phyloP scores from a whole-genome alignment of 108 stramenopile genomes.

The Stephanodiscus minutulus region DNA sequence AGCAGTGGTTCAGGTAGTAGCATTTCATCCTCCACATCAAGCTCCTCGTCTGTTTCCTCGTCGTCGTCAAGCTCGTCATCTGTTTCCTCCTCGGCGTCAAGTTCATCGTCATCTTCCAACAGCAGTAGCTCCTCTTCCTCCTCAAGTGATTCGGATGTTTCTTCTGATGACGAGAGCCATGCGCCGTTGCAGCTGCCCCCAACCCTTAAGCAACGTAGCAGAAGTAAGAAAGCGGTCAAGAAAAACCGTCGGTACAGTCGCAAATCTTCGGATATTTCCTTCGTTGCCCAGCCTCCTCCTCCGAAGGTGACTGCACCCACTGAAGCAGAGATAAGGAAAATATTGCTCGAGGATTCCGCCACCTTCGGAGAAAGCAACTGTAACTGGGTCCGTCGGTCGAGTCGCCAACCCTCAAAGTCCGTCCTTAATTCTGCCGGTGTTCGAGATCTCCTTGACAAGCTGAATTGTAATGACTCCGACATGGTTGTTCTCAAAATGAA shows the following conservation, averaged over 20 bases:
- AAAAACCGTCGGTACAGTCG: slow-evolving; percentile 19
- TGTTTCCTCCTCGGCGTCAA: slow-evolving; percentile 21
- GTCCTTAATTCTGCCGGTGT: slow-evolving; percentile 65
- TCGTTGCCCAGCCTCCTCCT: slow-evolving; percentile 35
- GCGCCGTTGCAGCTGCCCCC: background rate
- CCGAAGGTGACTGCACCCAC: slow-evolving; percentile 42
- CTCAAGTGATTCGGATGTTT: slow-evolving; percentile 33
- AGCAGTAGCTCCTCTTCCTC: slow-evolving; percentile 16
- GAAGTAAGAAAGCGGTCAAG: slow-evolving; percentile 23
- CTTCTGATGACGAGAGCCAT: slow-evolving; percentile 27
- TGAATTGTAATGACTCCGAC: slow-evolving; percentile 75
- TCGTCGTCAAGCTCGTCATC: slow-evolving; percentile 24
- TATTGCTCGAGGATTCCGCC: slow-evolving; percentile 41
- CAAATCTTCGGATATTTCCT: slow-evolving; percentile 34
- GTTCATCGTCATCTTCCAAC: slow-evolving; percentile 29
- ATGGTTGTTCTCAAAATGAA: slow-evolving; percentile 94
- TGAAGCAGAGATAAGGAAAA: slow-evolving; percentile 43
- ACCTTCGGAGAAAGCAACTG: slow-evolving; percentile 34
- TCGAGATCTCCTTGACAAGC: slow-evolving; percentile 68
- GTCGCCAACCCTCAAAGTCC: slow-evolving; percentile 74
- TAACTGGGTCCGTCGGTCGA: slow-evolving; percentile 80
- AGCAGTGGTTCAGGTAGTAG: slow-evolving; percentile 7
- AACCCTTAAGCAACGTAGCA: slow-evolving; percentile 21
- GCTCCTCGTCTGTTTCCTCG: slow-evolving; percentile 12
- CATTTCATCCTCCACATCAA: slow-evolving; percentile 5